phyloP scores from a whole-genome alignment of 352 stramenopile genomes.

The Pythium utonaiense region DNA sequence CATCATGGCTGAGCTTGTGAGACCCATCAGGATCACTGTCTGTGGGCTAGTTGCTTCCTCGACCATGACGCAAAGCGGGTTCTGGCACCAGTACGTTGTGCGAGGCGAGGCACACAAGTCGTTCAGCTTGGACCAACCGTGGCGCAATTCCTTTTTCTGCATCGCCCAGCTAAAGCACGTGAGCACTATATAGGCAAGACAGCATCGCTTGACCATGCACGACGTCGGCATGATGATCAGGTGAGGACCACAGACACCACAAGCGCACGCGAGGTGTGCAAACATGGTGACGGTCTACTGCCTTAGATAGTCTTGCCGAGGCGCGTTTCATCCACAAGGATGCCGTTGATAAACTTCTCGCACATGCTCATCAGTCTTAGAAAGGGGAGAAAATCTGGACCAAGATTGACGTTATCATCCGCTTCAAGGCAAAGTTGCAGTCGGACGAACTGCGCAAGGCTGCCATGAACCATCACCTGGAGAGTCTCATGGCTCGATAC shows the following conservation, averaged over 20 bases:
- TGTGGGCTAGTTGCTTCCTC: too few species aligned
- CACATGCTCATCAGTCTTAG: constrained; percentile 99
- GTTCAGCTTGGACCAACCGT: constrained; percentile 77
- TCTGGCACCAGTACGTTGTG: constrained; percentile 90
- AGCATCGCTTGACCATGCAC: constrained; percentile 93
- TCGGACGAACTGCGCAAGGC: constrained; percentile 73
- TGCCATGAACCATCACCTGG: too few species aligned
- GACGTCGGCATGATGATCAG: constrained; percentile 97
- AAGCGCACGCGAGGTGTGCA: constrained; percentile 80
- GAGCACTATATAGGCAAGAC: constrained; percentile 94
- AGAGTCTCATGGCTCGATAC: too few species aligned
- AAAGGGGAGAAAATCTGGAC: constrained; percentile 50
- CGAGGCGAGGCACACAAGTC: constrained; percentile 90
- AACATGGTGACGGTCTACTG: constrained; percentile 83
- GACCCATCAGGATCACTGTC: too few species aligned
- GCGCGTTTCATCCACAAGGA: constrained; percentile 97
- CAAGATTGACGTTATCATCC: too few species aligned
- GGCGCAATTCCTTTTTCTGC: constrained; percentile 78
- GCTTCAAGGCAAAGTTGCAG: too few species aligned
- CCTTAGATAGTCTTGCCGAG: constrained; percentile 87
- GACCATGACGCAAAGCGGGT: constrained; percentile 83
- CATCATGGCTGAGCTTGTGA: constrained; percentile 62
- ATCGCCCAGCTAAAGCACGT: constrained; percentile 92
- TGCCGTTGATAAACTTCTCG: constrained; percentile 98
- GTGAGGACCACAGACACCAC: constrained; percentile 92